Conservation (phyloP, 805 yeast genomes). For the Metschnikowia similis region DNA sequence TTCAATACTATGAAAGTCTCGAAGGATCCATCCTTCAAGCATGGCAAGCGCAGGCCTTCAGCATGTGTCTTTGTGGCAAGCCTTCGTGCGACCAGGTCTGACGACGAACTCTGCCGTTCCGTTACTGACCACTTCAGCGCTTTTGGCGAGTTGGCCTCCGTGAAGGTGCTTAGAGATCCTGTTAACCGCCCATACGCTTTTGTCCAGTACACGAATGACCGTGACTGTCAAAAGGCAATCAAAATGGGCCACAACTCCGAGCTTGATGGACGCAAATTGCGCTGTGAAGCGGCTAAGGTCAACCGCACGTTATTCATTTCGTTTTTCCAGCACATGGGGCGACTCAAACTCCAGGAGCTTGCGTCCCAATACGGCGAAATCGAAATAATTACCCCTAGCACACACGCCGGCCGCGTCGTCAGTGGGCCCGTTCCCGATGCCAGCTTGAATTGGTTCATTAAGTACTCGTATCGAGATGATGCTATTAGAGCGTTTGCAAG, state of each 20-base stretch:
- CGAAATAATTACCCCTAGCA: conserved; percentile 54
- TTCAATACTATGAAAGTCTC: neutral
- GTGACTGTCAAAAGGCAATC: conserved; percentile 67
- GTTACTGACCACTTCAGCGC: conserved; percentile 64
- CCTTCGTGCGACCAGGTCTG: conserved; percentile 58
- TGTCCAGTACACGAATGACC: conserved; percentile 75
- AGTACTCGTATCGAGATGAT: conserved; percentile 78
- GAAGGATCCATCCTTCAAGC: neutral
- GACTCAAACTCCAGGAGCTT: conserved; percentile 32
- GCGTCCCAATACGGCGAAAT: conserved; percentile 65
- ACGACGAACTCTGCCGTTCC: conserved; percentile 66
- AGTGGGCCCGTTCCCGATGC: conserved; percentile 10
- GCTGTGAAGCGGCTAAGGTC: conserved; percentile 90
- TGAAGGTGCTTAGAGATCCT: conserved; percentile 80
- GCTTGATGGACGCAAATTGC: conserved; percentile 68
- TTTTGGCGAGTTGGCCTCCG: conserved; percentile 69
- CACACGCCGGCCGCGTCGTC: conserved; percentile 27
- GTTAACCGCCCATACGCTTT: conserved; percentile 85
- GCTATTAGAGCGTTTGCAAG: conserved; percentile 82
- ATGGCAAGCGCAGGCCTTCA: conserved; percentile 46
- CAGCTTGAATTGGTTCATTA: conserved; percentile 60
- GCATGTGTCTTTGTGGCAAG: conserved; percentile 89
- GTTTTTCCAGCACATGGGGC: conserved; percentile 21
- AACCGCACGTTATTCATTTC: conserved; percentile 76
- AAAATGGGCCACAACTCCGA: conserved; percentile 62